A percentile compares a stretch with the other conserved stretches of the same genome.
Evolutionary conservation across 2,329 filamentous ascomycete genomes (phyloP).

Genomic region (Periconia sp.): DNA sequence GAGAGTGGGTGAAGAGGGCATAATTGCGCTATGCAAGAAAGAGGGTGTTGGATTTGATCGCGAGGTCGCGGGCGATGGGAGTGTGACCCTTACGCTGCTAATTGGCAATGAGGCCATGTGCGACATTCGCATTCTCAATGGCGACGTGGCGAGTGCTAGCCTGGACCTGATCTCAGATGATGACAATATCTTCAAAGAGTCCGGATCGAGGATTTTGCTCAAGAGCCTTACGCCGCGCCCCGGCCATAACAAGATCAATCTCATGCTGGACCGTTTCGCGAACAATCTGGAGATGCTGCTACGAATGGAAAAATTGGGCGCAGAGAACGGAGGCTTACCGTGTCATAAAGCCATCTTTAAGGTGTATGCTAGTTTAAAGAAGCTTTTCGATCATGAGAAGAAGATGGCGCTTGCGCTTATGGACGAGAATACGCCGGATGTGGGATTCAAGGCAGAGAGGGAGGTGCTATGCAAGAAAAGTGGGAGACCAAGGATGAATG

Average conservation of each 20-base stretch:
- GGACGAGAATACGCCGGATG: conserved; percentile 43
- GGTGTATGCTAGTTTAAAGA: conserved; percentile 72
- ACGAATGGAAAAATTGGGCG: conserved; percentile 73
- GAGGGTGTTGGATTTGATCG: conserved; percentile 63
- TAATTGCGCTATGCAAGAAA: conserved; percentile 72
- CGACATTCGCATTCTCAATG: conserved; percentile 37
- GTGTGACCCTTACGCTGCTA: conserved; percentile 40
- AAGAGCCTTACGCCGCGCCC: conserved; percentile 67
- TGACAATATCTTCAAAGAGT: conserved; percentile 60
- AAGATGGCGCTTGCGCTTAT: conserved; percentile 46
- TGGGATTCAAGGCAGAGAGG: conserved; percentile 58
- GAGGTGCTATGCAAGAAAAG: conserved; percentile 72
- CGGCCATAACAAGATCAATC: conserved; percentile 69
- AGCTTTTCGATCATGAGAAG: conserved; percentile 74
- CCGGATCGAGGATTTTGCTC: conserved; percentile 63
- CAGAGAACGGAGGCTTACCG: conserved; percentile 63
- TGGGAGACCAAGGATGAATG: conserved; percentile 75
- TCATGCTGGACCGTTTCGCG: conserved; percentile 73
- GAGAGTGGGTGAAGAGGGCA: conserved; percentile 73
- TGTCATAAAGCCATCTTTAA: conserved; percentile 79
- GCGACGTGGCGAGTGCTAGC: conserved; percentile 61
- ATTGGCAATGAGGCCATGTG: conserved; percentile 42
- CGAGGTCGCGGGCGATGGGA: conserved; percentile 28
- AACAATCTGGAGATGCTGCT: conserved; percentile 74
- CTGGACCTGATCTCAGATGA: conserved; percentile 67